phyloP scores from a whole-genome alignment of 2,329 filamentous ascomycete species.

The Colletotrichum tanaceti region DNA sequence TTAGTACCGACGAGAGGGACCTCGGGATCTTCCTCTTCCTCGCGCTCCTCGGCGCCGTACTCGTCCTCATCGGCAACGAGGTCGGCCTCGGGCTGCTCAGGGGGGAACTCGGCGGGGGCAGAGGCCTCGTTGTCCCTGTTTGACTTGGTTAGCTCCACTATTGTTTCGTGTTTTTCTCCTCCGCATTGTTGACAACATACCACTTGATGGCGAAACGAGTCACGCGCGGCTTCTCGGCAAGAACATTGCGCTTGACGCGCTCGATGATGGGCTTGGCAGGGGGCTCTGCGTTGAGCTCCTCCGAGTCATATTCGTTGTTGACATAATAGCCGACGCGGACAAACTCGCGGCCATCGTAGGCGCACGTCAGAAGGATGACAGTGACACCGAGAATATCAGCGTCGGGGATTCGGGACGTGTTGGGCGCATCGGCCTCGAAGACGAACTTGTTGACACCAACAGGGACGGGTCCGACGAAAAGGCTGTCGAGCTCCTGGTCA shows the following conservation, averaged over 20 bases:
- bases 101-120: slow-evolving; percentile 94
- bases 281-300: slow-evolving; percentile 88
- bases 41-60: slow-evolving; percentile 91
- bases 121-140: slow-evolving; percentile 95
- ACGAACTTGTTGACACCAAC: slow-evolving; percentile 98
- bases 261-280: slow-evolving; percentile 93
- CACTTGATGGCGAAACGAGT: slow-evolving; percentile 99
- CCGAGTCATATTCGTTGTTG: slow-evolving; percentile 98
- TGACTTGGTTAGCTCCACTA: slow-evolving; percentile 32
- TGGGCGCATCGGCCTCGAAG: slow-evolving; percentile 94
- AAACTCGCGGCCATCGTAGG: slow-evolving; percentile 96
- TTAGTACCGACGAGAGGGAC: slow-evolving; percentile 58
- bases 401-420: slow-evolving; percentile 89
- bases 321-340: slow-evolving; percentile 99
- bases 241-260: slow-evolving; percentile 89
- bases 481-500: slow-evolving; percentile 96
- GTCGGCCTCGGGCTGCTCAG: slow-evolving; percentile 97
- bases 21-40: slow-evolving; percentile 70
- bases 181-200: slow-evolving; percentile 63
- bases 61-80: slow-evolving; percentile 84
- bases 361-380: slow-evolving; percentile 94
- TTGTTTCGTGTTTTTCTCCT: not conserved
- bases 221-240: slow-evolving; percentile 96
- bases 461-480: slow-evolving; percentile 96
- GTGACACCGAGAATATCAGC: slow-evolving; percentile 97